These are phyloP conservation scores for Datura wrightii DNA, from an alignment of 257 asterid species.

Conservation along the genomic window DNA sequence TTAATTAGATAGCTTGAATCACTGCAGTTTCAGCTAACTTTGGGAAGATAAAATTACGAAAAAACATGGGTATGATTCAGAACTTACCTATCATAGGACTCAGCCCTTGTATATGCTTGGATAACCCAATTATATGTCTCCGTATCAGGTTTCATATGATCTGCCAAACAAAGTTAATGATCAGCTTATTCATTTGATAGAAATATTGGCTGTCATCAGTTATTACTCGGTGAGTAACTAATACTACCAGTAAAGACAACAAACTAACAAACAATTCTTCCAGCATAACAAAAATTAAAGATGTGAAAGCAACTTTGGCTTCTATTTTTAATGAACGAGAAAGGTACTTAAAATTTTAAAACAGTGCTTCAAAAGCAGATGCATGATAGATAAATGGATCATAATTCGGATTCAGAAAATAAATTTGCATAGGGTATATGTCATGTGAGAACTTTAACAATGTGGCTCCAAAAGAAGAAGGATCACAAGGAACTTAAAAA, in stretches of 20 bases:
- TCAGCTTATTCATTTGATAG: conserved; percentile 30
- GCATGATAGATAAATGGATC: conserved; percentile 6
- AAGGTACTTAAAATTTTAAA: conserved; percentile 6
- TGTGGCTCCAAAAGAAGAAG: conserved; percentile 6
- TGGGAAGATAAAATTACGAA: conserved; percentile 11
- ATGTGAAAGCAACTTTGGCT: conserved; percentile 21
- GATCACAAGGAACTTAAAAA: background rate
- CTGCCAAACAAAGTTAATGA: conserved; percentile 56
- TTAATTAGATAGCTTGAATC: background rate
- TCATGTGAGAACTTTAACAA: background rate
- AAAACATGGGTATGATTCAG: conserved; percentile 25
- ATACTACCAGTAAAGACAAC: conserved; percentile 1
- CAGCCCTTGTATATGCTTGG: conserved; percentile 99
- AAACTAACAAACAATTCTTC: conserved; percentile 17
- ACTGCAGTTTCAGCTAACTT: conserved; percentile 17
- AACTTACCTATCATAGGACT: conserved; percentile 88
- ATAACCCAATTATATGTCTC: conserved; percentile 99
- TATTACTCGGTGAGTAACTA: background rate
- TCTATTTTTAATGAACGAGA: conserved; percentile 2
- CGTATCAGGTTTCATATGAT: conserved; percentile 90
- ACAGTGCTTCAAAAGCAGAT: conserved; percentile 26
- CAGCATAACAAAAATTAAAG: conserved; percentile 19
- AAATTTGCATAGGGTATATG: background rate
- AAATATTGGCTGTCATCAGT: background rate
- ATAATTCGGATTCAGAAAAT: background rate